A percentile compares a stretch with the other conserved stretches of the same genome.
These are phyloP conservation scores for Phytophthora foliorum DNA, from an alignment of 352 stramenopile species.

Conservation along the genomic window DNA sequence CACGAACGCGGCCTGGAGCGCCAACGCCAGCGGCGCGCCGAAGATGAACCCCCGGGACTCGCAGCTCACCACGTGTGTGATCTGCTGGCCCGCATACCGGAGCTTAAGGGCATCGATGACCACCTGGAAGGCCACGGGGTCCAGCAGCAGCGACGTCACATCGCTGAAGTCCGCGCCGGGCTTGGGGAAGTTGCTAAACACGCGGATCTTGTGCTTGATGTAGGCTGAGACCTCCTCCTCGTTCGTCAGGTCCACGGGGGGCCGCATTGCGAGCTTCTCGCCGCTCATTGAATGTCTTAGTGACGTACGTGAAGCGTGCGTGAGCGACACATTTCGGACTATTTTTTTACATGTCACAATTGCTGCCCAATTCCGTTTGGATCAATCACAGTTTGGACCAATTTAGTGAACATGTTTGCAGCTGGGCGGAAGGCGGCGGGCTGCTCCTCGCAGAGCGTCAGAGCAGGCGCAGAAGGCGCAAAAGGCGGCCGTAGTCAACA, in stretches of 20 bases:
- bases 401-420: conserved; percentile 41
- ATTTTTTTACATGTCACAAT: conserved; percentile 21
- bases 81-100: conserved; percentile 61
- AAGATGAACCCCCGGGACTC: conserved; percentile 89
- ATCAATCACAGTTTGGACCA: not conserved
- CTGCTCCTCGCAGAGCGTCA: conserved; percentile 4
- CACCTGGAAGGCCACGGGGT: conserved; percentile 78
- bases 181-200: conserved; percentile 71
- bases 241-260: conserved; percentile 52
- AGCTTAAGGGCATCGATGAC: conserved; percentile 75
- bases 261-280: conserved; percentile 21
- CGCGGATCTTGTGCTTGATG: conserved; percentile 75
- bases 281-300: too few species aligned
- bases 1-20: too few species aligned
- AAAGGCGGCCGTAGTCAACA: not conserved
- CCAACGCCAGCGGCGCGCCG: conserved; percentile 74
- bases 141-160: conserved; percentile 77
- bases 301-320: conserved; percentile 18
- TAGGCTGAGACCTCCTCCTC: conserved; percentile 64
- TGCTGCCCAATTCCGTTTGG: not conserved
- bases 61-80: conserved; percentile 87
- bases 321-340: not conserved
- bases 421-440: conserved; percentile 26
- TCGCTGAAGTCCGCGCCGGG: conserved; percentile 73
- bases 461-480: conserved; percentile 1